Conservation (phyloP, 192 early-diverging fungal genomes). For the Geranomyces variabilis region DNA sequence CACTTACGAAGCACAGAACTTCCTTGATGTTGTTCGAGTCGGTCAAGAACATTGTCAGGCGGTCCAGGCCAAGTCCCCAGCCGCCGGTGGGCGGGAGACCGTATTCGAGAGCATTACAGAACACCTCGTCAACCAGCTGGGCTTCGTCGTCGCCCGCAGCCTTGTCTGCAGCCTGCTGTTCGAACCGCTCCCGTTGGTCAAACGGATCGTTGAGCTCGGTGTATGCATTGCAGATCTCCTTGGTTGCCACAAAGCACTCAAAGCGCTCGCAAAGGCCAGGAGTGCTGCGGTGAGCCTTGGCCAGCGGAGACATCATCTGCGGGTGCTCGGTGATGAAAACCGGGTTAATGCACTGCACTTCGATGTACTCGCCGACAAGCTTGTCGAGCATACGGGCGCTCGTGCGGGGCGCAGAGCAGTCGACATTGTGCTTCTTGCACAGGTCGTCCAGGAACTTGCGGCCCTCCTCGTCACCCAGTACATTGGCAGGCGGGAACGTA, state of each 20-base stretch:
- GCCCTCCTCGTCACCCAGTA: conserved; percentile 79
- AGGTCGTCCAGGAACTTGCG: conserved; percentile 91
- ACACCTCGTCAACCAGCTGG: conserved; percentile 96
- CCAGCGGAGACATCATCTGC: conserved; percentile 98
- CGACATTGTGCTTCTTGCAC: conserved; percentile 93
- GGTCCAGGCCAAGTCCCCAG: conserved; percentile 90
- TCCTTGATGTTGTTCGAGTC: conserved; percentile 98
- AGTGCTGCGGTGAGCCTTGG: conserved; percentile 91
- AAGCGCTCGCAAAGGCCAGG: conserved; percentile 97
- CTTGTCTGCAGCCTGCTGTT: conserved; percentile 96
- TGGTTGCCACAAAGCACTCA: conserved; percentile 98
- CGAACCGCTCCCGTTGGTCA: conserved; percentile 97
- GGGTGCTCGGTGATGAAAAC: conserved; percentile 98
- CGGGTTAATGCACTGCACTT: conserved; percentile 67
- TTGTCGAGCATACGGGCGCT: conserved; percentile 94
- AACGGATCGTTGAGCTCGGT: conserved; percentile 99
- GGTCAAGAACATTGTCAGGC: conserved; percentile 98
- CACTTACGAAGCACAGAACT: conserved; percentile 69
- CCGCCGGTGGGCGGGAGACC: conserved; percentile 92
- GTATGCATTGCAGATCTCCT: conserved; percentile 99
- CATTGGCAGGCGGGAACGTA: conserved; percentile 88
- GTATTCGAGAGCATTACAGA: conserved; percentile 95
- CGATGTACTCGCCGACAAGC: conserved; percentile 58
- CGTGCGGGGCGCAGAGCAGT: conserved; percentile 93
- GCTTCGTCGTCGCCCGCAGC: conserved; percentile 98